Evolutionary conservation across 306 rosid species (phyloP), one percentile per base, ranked within the genome.

Genomic region (Sindora glabra): DNA sequence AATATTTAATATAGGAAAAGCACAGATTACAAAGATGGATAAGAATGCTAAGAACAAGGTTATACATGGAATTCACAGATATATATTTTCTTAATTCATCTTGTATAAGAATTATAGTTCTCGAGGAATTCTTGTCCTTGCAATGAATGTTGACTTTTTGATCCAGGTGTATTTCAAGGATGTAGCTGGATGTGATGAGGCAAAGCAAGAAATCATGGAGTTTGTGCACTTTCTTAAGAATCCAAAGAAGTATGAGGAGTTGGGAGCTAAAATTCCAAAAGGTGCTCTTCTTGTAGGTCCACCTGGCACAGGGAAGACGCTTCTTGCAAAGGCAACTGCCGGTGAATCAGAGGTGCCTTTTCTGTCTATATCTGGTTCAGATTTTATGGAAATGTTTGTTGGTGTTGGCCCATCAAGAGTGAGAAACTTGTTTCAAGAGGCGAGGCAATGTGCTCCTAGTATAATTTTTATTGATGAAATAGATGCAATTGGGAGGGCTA

Each of bases 281-380:
- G 88, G 84, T 22, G 84, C 85, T 16, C 76, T n/a, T n/a, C 64
- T 82, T 56, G 85, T 82, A 2, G 88, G 88, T 16, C 88, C 84
- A 33, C 88, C 88, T 3, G 88, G 85, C 29, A 82, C 88, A n/a
- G 85, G 88, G 51, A 82, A 82, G 75, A 82, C 88, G 32, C 76
- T 82, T 51, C 81, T 82, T 25, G 88, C 88, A 13, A 82, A 78
- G 70, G 85, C 88, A 25, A 82, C 85, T 53, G 88, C 85, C 9
- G 80, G 85, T 38, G 85, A 79, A 56, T 79, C 86, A 24, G 86
- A 60, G 49, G 86, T 83, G 37, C 86, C 89, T 0, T 83, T 79
- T 61, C 74, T 79, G 3, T 79, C 83, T 18, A 79, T 83, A 13
- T 55, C 83, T 56, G 86, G 86, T 14, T 83, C 89, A 12, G 86